Base-by-base conservation (phyloP, 495 filamentous ascomycete species). In the Letharia columbiana region DNA sequence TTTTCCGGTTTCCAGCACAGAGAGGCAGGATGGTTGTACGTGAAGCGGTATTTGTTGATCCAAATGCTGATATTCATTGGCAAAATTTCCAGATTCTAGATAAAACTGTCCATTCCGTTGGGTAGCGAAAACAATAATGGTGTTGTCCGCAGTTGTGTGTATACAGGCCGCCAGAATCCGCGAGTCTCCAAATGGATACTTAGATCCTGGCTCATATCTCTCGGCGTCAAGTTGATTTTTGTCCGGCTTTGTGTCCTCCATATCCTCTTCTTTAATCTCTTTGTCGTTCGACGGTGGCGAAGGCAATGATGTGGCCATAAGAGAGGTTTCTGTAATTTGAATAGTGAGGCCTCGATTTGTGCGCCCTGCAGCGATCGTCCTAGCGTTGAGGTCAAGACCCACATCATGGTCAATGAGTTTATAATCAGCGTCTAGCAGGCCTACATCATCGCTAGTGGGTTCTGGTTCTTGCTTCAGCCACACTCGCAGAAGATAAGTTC, bases 331-430 rank as follows among this genome's bases (percentile, higher is more conserved):
- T 33, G 87, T 88, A 28, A 89, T 72, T 68, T 89, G 87, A 13
- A 88, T 73, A 23, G 84, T 67, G 37, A 68, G 70, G 60, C 77
- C 74, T 44, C 69, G 62, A 63, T 71, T 52, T 35, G 79, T 77
- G 49, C 71, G 74, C 13, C 77, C 77, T 42, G 81, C 78, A n/a
- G 83, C 80, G n/a, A 90, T 68, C 0, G 87, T 89, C 58, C 80
- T 79, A 2, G 79, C 78, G 13, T 75, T 73, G 35, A 79, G 69
- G 58, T 86, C 81, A 56, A 82, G 66, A 23, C 81, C 86, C 39
- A 63, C 18, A 3, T 61, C 31, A n/a, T 63, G 52, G 47, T 42
- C 56, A n/a, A 61, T 5, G 31, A 66, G 57, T 0, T 37, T 13
- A 17, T 63, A 23, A 7, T 44, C n/a, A 18, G 58, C 23, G 17